phyloP scores from a whole-genome alignment of 345 rosid species.

The Punica granatum region DNA sequence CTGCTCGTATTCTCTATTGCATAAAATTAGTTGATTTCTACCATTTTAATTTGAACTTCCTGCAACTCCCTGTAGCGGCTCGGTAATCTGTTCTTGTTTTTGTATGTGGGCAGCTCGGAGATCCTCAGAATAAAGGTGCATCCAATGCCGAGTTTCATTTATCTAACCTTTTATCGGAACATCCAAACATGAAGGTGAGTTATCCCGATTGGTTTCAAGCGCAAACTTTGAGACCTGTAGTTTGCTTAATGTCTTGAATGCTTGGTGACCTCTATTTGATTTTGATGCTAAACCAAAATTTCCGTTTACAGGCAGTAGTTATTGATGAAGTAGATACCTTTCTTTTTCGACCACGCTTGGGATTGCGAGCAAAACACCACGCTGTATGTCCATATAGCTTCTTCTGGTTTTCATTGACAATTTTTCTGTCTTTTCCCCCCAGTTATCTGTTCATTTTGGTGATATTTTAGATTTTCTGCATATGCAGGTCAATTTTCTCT shows the following conservation, averaged over 20 bases:
- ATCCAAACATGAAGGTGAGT: slow-evolving; percentile 94
- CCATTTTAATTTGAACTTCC: background rate
- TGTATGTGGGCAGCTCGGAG: slow-evolving; percentile 62
- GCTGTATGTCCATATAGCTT: slow-evolving; percentile 46
- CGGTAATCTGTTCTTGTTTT: slow-evolving; percentile 6
- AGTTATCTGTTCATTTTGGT: background rate
- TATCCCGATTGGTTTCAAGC: background rate
- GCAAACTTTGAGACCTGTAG: background rate
- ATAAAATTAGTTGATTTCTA: background rate
- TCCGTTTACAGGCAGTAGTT: slow-evolving; percentile 64
- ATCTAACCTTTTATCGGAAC: slow-evolving; percentile 82
- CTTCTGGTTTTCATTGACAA: background rate
- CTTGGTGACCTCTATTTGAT: background rate
- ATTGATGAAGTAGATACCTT: slow-evolving; percentile 88
- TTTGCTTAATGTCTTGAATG: background rate
- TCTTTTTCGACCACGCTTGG: slow-evolving; percentile 89
- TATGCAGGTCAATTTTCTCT: slow-evolving; percentile 84
- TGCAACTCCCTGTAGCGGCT: background rate
- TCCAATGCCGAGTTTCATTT: slow-evolving; percentile 93
- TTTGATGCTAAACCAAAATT: background rate
- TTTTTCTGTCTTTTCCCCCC: background rate
- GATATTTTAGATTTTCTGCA: background rate
- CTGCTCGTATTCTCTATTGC: slow-evolving; percentile 6
- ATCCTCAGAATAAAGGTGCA: slow-evolving; percentile 93
- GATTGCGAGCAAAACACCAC: slow-evolving; percentile 75